Evolutionary conservation across 169 alveolate species (phyloP).

Genomic region (Sarcocystis neurona): DNA sequence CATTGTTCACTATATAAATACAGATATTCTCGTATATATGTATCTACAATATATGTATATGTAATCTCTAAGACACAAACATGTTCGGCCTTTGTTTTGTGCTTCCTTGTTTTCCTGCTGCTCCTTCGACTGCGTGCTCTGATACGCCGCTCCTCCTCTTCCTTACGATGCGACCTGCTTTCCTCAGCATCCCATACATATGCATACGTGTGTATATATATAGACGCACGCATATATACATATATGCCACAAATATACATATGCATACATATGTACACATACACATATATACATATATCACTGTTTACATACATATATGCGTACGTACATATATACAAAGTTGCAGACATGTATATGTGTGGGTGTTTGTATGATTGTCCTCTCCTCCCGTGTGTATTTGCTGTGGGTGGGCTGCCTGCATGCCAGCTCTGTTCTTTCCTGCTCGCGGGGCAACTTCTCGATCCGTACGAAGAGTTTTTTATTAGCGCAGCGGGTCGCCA

Average conservation of each 20-base stretch:
- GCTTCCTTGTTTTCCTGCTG: too few species aligned
- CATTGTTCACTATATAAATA: too few species aligned
- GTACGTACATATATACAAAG: not conserved
- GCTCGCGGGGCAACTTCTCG: slow-evolving; percentile 57
- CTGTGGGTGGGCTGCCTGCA: not conserved
- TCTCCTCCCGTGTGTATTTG: not conserved
- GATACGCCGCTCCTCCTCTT: not conserved
- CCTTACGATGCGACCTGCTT: not conserved
- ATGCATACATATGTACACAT: not conserved
- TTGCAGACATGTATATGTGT: not conserved
- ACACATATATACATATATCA: not conserved
- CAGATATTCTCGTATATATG: too few species aligned
- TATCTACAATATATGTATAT: too few species aligned
- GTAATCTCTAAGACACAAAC: too few species aligned
- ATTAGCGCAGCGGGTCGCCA: not conserved
- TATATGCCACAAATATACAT: not conserved
- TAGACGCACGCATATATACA: not conserved
- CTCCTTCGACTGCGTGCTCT: too few species aligned
- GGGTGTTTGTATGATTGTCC: not conserved
- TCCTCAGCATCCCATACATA: not conserved
- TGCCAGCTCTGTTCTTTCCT: slow-evolving; percentile 25
- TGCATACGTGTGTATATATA: not conserved
- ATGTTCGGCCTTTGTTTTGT: too few species aligned
- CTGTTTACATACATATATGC: not conserved
- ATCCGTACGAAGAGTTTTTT: slow-evolving; percentile 53